Evolutionary conservation across 2,329 filamentous ascomycete species (phyloP).

Genomic region (Cyphellophora europaea): DNA sequence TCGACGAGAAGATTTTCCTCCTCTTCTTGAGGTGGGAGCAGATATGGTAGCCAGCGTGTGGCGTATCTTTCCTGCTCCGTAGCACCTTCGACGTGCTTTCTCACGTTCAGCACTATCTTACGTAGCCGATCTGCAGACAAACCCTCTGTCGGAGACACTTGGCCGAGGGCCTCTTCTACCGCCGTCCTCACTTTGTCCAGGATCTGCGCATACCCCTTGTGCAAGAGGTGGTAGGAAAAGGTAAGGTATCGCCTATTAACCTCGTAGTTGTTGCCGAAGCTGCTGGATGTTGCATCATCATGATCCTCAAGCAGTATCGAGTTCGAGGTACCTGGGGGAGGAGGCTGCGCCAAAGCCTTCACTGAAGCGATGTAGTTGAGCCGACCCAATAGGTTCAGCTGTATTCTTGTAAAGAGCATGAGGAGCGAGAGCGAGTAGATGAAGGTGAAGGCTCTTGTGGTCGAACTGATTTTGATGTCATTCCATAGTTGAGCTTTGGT

Average conservation of each 20-base stretch:
- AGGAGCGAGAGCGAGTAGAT: conserved; percentile 85
- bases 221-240: conserved; percentile 96
- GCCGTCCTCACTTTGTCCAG: conserved; percentile 74
- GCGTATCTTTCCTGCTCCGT: conserved; percentile 53
- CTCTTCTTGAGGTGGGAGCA: conserved; percentile 63
- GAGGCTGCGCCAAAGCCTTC: conserved; percentile 74
- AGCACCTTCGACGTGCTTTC: conserved; percentile 72
- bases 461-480: conserved; percentile 86
- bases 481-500: conserved; percentile 94
- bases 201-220: conserved; percentile 77
- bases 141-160: conserved; percentile 78
- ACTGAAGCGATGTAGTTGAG: conserved; percentile 94
- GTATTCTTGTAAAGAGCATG: conserved; percentile 84
- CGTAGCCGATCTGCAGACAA: conserved; percentile 72
- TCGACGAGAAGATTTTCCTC: conserved; percentile 75
- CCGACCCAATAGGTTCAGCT: conserved; percentile 91
- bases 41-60: conserved; percentile 69
- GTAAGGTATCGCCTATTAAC: conserved; percentile 91
- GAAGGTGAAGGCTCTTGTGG: conserved; percentile 83
- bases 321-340: conserved; percentile 38
- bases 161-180: conserved; percentile 83
- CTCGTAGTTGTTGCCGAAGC: conserved; percentile 85
- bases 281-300: conserved; percentile 77
- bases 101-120: conserved; percentile 71
- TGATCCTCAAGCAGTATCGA: conserved; percentile 82